Evolutionary conservation across 2,329 filamentous ascomycete species (phyloP).

Genomic region (Chaetomiaceae sp.): DNA sequence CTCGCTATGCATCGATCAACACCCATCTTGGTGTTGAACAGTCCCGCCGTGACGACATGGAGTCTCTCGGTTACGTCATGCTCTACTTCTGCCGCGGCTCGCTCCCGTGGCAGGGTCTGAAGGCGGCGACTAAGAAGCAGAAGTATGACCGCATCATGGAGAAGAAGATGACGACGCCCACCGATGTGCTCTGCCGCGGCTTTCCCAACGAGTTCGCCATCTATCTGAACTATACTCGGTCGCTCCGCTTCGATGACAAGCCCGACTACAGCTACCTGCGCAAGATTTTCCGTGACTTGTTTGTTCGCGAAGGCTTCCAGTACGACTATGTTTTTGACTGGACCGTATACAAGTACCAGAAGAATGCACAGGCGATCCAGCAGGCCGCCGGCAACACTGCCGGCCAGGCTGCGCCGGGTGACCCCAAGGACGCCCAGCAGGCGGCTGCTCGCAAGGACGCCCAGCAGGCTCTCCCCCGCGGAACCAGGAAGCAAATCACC

Average conservation of each 20-base stretch:
- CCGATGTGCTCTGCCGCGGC: conserved; percentile 95
- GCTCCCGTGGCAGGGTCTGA: conserved; percentile 96
- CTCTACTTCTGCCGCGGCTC: conserved; percentile 99
- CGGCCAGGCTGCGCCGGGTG: conserved; percentile 55
- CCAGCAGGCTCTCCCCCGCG: conserved; percentile 49
- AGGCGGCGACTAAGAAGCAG: conserved; percentile 99
- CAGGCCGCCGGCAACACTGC: conserved; percentile 59
- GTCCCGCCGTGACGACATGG: conserved; percentile 98
- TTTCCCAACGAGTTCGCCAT: conserved; percentile 99
- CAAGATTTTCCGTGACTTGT: conserved; percentile 99
- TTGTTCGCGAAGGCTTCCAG: conserved; percentile 98
- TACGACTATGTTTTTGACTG: conserved; percentile 99
- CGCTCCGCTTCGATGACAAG: conserved; percentile 98
- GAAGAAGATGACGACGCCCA: conserved; percentile 99
- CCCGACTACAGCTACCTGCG: conserved; percentile 99
- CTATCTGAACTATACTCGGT: conserved; percentile 98
- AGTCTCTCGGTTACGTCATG: conserved; percentile 98
- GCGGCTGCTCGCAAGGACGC: conserved; percentile 24
- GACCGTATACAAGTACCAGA: conserved; percentile 99
- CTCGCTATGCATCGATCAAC: conserved; percentile 98
- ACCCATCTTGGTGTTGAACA: conserved; percentile 97
- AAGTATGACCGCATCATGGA: conserved; percentile 99
- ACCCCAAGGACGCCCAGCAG: conserved; percentile 83
- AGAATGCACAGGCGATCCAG: conserved; percentile 93
- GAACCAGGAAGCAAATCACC: conserved; percentile 75